Conservation (phyloP, 495 filamentous ascomycete species). For the Penicilliopsis zonata region DNA sequence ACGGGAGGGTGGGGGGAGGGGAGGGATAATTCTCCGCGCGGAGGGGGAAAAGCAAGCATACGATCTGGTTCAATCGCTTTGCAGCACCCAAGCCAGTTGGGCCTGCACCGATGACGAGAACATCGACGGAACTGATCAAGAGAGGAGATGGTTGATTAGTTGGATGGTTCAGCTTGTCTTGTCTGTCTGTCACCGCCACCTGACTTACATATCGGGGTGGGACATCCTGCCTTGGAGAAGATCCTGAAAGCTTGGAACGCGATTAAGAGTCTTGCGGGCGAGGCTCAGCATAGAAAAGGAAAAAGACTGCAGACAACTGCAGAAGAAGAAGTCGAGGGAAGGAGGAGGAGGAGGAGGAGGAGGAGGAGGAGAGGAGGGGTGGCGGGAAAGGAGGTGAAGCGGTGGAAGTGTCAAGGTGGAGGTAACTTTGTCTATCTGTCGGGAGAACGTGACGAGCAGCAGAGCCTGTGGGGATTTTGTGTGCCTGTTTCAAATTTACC, state of each 20-base stretch:
- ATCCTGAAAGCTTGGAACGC: constrained; percentile 48
- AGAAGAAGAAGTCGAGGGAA: constrained; percentile 14
- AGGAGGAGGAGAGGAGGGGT: constrained; percentile 12
- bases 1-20: constrained; percentile 10
- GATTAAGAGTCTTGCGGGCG: constrained; percentile 39
- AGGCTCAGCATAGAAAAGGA: constrained; percentile 37
- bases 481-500: constrained; percentile 31
- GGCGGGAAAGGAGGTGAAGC: constrained; percentile 13
- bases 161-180: too few relatives aligned
- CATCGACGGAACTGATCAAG: constrained; percentile 67
- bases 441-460: constrained; percentile 12
- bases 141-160: background rate
- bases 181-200: constrained; percentile 3
- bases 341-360: constrained; percentile 9
- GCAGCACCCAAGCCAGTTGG: constrained; percentile 94
- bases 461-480: constrained; percentile 8
- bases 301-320: constrained; percentile 22
- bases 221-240: constrained; percentile 48
- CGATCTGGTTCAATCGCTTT: constrained; percentile 93
- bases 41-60: too few relatives aligned
- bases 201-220: constrained; percentile 39
- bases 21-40: too few relatives aligned
- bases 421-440: constrained; percentile 13
- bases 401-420: constrained; percentile 23
- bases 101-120: constrained; percentile 96